phyloP scores from a whole-genome alignment of 2,329 filamentous ascomycete genomes.

The Pseudogymnoascus sp. region DNA sequence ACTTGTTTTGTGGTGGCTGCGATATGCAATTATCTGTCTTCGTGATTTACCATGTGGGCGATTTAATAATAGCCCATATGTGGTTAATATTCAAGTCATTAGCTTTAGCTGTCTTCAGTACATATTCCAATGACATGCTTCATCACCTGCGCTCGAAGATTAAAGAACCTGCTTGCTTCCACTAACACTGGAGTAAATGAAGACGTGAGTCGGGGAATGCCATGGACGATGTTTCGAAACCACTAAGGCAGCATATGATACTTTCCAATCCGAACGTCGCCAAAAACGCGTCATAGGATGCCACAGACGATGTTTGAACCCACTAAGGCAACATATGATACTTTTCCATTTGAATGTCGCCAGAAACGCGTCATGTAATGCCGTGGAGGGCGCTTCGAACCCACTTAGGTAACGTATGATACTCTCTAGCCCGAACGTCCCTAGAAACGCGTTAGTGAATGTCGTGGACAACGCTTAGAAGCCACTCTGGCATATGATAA shows the following conservation, averaged over 20 bases:
- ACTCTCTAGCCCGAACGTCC: not conserved
- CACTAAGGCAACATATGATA: not conserved
- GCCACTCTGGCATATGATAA: not conserved
- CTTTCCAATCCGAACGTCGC: not conserved
- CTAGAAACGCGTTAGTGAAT: not conserved
- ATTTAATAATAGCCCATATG: not conserved
- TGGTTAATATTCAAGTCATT: not conserved
- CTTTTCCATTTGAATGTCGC: not conserved
- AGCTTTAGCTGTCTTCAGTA: not conserved
- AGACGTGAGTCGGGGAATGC: not conserved
- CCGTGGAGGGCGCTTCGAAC: not conserved
- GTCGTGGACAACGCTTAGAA: not conserved
- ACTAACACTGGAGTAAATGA: not conserved
- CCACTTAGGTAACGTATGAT: not conserved
- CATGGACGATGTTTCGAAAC: not conserved
- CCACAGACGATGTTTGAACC: not conserved
- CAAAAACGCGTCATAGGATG: not conserved
- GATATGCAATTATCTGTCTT: not conserved
- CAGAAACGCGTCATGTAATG: not conserved
- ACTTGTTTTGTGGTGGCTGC: not conserved
- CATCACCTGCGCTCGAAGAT: not conserved
- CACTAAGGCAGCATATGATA: not conserved
- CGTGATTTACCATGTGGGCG: not conserved
- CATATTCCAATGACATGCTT: not conserved
- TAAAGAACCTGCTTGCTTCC: not conserved